Evolutionary conservation across 2,329 filamentous ascomycete species (phyloP), one percentile per base, ranked within the genome.

Genomic region (Penicillium concentricum): DNA sequence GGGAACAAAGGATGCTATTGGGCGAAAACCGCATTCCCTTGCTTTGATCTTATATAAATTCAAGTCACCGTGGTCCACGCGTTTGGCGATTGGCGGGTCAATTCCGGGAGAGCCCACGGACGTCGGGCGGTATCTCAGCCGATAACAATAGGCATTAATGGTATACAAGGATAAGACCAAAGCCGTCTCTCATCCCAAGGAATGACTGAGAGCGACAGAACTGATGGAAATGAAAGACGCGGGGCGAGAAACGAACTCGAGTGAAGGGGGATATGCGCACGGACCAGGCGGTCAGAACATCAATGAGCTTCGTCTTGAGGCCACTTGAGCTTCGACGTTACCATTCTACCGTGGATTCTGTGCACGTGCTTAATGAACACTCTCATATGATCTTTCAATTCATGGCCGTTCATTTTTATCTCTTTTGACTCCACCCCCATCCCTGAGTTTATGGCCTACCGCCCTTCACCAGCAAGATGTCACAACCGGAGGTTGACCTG

Each of bases 401-500:
- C 6, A 52, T 56, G 34, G 48, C 30, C 10, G 7, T 46, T 30
- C n/a, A 16, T 7, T 18, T n/a, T 35, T 5, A 20, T 43, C 15
- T 44, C 12, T 56, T 30, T 50, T 51, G 39, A 48, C 12, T 34
- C 6, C 12, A 18, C 18, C 22, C 6, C 10, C 4, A n/a, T 22
- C 49, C 47, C 24, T 44, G 42, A 41, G 43, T 66, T 62, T 63
- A 69, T 66, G 64, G 64, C 58, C 58, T 43, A 57, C 53, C 60
- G 55, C 41, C 56, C 51, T 57, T 56, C 56, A 61, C 54, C 60
- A 53, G 72, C 56, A 54, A 43, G 5, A 80, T 80, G 78, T 71
- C 70, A 79, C 82, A 72, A 73, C 75, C 79, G 62, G 75, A 75
- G 57, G 62, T 69, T 39, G 81, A 81, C 55, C 80, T 89, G 67